These are phyloP conservation scores for Colletotrichum cordylinicola DNA, from an alignment of 2,329 filamentous ascomycete genomes.

Conservation along the genomic window DNA sequence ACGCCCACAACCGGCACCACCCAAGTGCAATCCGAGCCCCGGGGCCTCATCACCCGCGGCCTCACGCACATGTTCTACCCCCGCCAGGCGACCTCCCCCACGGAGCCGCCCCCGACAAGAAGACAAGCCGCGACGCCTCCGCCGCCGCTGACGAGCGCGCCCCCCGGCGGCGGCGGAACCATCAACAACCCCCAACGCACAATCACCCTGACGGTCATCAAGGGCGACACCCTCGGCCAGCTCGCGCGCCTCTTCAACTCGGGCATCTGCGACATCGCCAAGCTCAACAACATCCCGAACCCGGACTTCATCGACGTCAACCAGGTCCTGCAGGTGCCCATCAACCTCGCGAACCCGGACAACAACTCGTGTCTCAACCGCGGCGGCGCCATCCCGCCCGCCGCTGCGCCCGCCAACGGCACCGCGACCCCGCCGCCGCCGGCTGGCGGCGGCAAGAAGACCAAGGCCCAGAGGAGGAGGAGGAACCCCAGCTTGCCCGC, in stretches of 20 bases:
- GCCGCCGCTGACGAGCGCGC: not conserved
- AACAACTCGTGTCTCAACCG: slow-evolving; percentile 9
- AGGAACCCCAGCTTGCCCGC: not conserved
- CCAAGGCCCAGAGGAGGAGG: not conserved
- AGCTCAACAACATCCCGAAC: slow-evolving; percentile 6
- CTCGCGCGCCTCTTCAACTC: slow-evolving; percentile 10
- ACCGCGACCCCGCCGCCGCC: not conserved
- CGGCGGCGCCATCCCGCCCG: not conserved
- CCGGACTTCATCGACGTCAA: slow-evolving; percentile 1
- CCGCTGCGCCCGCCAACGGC: not conserved
- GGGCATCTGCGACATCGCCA: slow-evolving; percentile 19
- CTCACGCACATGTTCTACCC: not conserved
- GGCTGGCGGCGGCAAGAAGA: not conserved
- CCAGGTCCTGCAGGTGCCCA: not conserved
- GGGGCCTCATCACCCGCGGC: not conserved
- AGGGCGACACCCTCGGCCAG: slow-evolving; percentile 10
- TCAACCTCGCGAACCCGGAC: slow-evolving; percentile 11
- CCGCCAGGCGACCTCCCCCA: not conserved
- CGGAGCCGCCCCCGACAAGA: not conserved
- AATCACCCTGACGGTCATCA: not conserved
- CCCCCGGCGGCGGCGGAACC: not conserved
- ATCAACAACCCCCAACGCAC: slow-evolving; percentile 1
- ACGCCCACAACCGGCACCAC: not conserved
- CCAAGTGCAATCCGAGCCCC: not conserved
- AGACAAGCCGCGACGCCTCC: not conserved